Base-by-base conservation (phyloP, 805 yeast species). In the Candida tallmaniae region DNA sequence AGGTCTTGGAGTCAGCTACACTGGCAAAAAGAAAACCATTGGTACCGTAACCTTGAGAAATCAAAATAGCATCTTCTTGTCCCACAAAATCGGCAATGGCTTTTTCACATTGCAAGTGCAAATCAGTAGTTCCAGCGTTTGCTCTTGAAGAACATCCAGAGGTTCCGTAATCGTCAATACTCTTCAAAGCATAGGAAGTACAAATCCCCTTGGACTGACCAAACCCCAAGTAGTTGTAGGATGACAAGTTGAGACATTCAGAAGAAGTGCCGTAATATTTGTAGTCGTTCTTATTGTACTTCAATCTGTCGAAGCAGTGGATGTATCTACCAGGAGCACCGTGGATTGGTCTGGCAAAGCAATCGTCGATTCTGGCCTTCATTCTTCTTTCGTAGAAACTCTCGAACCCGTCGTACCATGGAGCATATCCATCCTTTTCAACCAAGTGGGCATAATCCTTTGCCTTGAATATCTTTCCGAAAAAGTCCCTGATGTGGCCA, bases 291-390 rank as follows among this genome's bases (percentile, higher is more conserved):
- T 75, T 74, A 46, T 82, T 81, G 29, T 71, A 69, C n/a, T 88
- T 72, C 21, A 68, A 62, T 48, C 98, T 77, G 49, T 87, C 89
- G 50, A 82, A 80, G 49, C 95, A 81, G 38, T 79, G 75, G 48
- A 90, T 79, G 51, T 70, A 81, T 57, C 99, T 78, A 18, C 99
- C 99, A 1, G 99, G 97, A 14, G 90, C 97, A 33, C 97, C 97
- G 40, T 84, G 83, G n/a, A 94, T 86, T 27, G 96, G 96, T 56
- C 96, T 78, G 2, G 94, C 86, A 58, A 93, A 93, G 60, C 96
- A 87, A 62, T 90, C 97, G 56, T 85, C 95, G 39, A 93, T 76
- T 60, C 96, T 83, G 47, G 74, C 76, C 58, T 93, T 89, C 70
- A 93, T 74, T 51, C 97, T 80, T 50, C 99, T 81, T 27, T 89